Base-by-base conservation (phyloP, 2,329 filamentous ascomycete species). In the Aspergillus awamori region DNA sequence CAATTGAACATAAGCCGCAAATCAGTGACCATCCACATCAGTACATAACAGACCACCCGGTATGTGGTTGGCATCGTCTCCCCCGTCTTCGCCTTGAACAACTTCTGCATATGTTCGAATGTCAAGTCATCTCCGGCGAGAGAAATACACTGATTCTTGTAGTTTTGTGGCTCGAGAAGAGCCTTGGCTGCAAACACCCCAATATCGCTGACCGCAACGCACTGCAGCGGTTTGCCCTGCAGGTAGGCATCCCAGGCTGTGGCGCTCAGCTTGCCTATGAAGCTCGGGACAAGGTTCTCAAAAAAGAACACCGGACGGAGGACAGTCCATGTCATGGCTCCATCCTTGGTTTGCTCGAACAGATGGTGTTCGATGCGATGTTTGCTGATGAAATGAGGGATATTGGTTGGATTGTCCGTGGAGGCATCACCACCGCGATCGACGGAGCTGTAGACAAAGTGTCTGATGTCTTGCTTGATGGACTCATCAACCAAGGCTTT, bases 321-420 rank as follows among this genome's bases (percentile, higher is more conserved):
- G 39, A 89, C 83, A 0, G 85, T 88, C 82, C 84, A 89, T 7
- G 74, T 74, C 85, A 88, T 87, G 0, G 68, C 72, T 1, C 76
- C 76, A 1, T 76, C 76, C 3, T 74, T 73, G 22, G 59, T 43
- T 20, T 36, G 48, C 36, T 82, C 76, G 38, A 83, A 76, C 17
- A 90, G 80, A 65, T 90, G 79, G 55, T 83, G 75, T 74, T 90
- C 88, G 67, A 90, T 87, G 8, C 81, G 72, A 66, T 85, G 81
- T 71, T 90, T 90, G 67, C 74, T 80, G 60, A 80, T 80, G 71
- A 90, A 90, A 71, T 90, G 87, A 0, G 86, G 84, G 52, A 89
- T 80, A 0, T 78, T 69, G 0, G 87, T 89, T 0, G 81, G 76
- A 5, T 81, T 79, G 68, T 83, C 81, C 51, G 80, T 83, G 7